Evolutionary conservation across 495 filamentous ascomycete species (phyloP), one percentile per base, ranked within the genome.

Genomic region (Xylaria longipes): DNA sequence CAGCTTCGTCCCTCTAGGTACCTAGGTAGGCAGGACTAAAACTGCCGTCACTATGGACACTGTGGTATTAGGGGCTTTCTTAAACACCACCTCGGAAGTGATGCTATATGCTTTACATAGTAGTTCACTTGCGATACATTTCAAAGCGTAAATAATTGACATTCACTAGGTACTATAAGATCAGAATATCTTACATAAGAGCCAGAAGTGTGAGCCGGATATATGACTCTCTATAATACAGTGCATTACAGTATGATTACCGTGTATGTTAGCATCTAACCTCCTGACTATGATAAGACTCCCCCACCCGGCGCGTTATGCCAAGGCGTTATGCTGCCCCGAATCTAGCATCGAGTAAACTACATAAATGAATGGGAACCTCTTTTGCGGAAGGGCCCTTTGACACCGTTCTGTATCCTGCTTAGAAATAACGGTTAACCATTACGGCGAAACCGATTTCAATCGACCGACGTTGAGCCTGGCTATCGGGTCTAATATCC

Each of bases 281-380:
- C 29, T 58, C 9, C n/a, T n/a, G n/a, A n/a, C n/a, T n/a, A n/a
- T n/a, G n/a, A 7, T 41, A 25, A 39, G 60, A 15, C 12, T 41
- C 35, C 22, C 22, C 65, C 35, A 33, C 50, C 31, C 20, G 14
- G 31, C 25, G 27, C 67, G 41, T 69, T 69, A 61, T 69, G 54
- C 67, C 39, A 61, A 61, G 54, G 39, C 67, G 56, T 69, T 69
- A 69, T 69, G 67, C 29, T 56, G n/a, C 48, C 39, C 29, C 20
- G 27, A 35, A 39, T 15, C 1, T 57, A 37, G 20, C 22, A 22
- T 60, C 17, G 7, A 15, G 25, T 20, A 5, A 54, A 17, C 33
- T 27, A 66, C 64, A 67, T 48, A 61, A 33, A 46, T 39, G 25
- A 58, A 39, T 29, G 43, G 17, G 22, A n/a, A 22, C 11, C n/a